Conservation (phyloP, 2,329 filamentous ascomycete genomes). For the Neoarthrinium moseri region DNA sequence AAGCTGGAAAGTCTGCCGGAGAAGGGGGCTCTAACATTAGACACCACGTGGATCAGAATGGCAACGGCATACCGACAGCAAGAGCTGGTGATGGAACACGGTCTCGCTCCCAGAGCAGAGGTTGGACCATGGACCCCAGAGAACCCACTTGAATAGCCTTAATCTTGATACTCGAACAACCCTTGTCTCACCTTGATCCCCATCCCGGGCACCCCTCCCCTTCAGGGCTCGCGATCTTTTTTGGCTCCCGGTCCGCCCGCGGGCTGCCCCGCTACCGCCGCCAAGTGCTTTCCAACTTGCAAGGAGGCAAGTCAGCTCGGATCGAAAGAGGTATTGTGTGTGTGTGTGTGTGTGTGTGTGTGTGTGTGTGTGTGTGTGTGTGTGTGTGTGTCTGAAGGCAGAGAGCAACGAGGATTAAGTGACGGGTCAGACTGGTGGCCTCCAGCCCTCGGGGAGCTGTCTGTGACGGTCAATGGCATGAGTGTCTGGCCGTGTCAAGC, state of each 20-base stretch:
- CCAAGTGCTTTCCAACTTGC: background rate
- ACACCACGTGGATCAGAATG: background rate
- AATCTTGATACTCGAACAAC: conserved; percentile 14
- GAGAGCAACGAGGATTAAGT: background rate
- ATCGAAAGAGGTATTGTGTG: too few species aligned
- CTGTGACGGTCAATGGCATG: too few species aligned
- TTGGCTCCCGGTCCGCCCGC: background rate
- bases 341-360: too few species aligned
- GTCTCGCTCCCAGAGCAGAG: background rate
- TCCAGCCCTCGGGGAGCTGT: background rate
- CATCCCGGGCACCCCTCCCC: background rate
- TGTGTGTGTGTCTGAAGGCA: too few species aligned
- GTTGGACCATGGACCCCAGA: background rate
- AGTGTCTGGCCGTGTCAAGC: too few species aligned
- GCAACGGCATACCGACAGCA: background rate
- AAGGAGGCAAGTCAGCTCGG: too few species aligned
- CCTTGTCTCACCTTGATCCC: conserved; percentile 11
- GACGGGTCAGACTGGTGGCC: background rate
- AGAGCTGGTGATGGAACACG: background rate
- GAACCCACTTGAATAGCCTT: conserved; percentile 12
- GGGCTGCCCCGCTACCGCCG: conserved; percentile 7
- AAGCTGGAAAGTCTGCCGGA: too few species aligned
- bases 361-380: too few species aligned
- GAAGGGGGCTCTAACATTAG: too few species aligned
- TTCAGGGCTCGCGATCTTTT: background rate